Conservation (phyloP, 257 asterid genomes). For the Nicotiana sylvestris region DNA sequence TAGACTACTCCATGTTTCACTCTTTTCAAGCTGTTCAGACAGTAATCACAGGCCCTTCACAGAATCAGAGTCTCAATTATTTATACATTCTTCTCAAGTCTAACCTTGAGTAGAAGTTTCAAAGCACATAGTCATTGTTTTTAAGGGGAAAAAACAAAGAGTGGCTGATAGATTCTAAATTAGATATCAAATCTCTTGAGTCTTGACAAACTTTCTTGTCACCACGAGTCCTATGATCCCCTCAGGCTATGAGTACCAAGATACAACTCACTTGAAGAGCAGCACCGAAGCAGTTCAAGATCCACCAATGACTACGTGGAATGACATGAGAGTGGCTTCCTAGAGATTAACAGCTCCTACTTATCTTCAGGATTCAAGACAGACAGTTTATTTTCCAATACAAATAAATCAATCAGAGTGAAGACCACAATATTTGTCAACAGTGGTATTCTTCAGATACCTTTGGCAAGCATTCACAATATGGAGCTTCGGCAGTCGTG, state of each 20-base stretch:
- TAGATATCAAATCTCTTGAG: background rate
- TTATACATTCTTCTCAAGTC: background rate
- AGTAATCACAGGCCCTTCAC: background rate
- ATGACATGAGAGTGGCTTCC: background rate
- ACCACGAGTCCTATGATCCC: background rate
- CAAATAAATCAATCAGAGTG: background rate
- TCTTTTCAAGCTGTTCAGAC: background rate
- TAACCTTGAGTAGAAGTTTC: background rate
- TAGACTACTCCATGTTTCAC: background rate
- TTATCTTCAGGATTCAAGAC: background rate
- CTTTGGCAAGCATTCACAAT: background rate
- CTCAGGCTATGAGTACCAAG: background rate
- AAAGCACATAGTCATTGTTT: background rate
- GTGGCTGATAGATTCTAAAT: background rate
- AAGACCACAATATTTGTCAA: background rate
- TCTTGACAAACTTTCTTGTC: background rate
- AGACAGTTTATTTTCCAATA: background rate
- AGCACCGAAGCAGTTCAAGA: background rate
- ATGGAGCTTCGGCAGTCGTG: background rate
- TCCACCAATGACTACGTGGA: background rate
- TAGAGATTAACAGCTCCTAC: background rate
- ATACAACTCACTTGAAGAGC: background rate
- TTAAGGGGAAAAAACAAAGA: background rate
- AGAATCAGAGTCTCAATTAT: background rate
- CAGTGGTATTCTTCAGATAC: background rate